These are phyloP conservation scores for Chamaecyparis obtusa DNA, from an alignment of 75 land plant species.

Conservation along the genomic window DNA sequence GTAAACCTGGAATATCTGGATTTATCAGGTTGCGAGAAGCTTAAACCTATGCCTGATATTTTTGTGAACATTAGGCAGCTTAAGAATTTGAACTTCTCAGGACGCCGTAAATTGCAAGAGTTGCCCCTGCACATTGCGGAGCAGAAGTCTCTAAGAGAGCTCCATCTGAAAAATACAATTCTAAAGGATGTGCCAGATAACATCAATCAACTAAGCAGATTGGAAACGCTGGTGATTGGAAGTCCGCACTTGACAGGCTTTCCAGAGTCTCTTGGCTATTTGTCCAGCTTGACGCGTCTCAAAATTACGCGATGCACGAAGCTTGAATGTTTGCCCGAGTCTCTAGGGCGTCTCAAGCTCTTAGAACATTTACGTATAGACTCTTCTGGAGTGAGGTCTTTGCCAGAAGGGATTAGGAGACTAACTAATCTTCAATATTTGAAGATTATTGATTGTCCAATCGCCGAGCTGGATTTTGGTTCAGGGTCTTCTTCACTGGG, in stretches of 20 bases:
- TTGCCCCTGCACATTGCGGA: neutral
- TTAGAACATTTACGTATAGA: too few species aligned
- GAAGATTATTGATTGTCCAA: too few species aligned
- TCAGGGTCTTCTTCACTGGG: too few species aligned
- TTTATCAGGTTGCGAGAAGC: neutral
- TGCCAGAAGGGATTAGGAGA: too few species aligned
- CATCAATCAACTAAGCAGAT: neutral
- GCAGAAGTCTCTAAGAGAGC: neutral
- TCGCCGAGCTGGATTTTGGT: too few species aligned
- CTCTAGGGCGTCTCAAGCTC: too few species aligned
- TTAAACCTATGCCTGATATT: neutral
- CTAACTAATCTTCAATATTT: too few species aligned
- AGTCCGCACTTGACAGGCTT: neutral
- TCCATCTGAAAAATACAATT: neutral
- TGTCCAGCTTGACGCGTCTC: neutral
- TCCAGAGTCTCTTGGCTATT: neutral
- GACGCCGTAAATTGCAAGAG: neutral
- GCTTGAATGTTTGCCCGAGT: neutral
- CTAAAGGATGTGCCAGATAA: neutral
- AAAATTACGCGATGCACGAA: neutral
- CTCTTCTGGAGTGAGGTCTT: too few species aligned
- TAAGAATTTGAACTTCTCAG: neutral
- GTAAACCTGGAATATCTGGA: neutral
- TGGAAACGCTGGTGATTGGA: neutral
- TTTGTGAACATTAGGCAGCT: neutral